Percentiles rank a stretch among this genome's conserved stretches.
phyloP scores from a whole-genome alignment of 2,329 filamentous ascomycete genomes.

The Ceratocystis albifundus region DNA sequence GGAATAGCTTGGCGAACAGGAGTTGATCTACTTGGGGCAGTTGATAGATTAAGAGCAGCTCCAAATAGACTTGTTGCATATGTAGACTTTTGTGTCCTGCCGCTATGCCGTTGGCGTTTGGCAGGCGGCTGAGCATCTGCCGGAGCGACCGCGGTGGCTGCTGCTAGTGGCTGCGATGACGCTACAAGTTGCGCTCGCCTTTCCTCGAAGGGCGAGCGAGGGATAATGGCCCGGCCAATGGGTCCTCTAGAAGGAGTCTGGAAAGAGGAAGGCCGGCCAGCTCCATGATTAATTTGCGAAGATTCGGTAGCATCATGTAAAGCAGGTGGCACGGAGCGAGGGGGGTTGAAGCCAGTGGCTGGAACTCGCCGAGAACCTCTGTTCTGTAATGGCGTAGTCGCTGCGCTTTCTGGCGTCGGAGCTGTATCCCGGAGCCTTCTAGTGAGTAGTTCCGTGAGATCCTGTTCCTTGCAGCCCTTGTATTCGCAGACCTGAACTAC shows the following conservation, averaged over 20 bases:
- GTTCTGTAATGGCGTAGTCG: conserved; percentile 22
- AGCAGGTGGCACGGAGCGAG: conserved; percentile 1
- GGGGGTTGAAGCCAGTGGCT: conserved; percentile 14
- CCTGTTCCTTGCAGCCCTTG: conserved; percentile 61
- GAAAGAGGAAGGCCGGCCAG: background rate
- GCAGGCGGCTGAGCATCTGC: conserved; percentile 9
- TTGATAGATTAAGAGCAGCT: conserved; percentile 33
- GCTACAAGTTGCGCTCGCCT: conserved; percentile 3
- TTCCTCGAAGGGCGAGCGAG: conserved; percentile 20
- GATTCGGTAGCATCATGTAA: background rate
- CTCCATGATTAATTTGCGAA: background rate
- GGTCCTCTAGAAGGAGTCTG: conserved; percentile 16
- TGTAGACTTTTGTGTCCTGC: conserved; percentile 33
- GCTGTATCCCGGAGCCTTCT: conserved; percentile 36
- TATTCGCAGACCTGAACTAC: conserved; percentile 72
- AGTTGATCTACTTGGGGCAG: background rate
- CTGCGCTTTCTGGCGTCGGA: conserved; percentile 22
- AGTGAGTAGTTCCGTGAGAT: conserved; percentile 63
- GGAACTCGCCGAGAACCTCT: conserved; percentile 10
- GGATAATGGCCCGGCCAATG: conserved; percentile 16
- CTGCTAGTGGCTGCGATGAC: background rate
- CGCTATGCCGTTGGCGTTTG: conserved; percentile 25
- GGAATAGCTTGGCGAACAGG: conserved; percentile 15
- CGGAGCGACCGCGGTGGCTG: no score
- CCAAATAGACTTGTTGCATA: conserved; percentile 44